A percentile compares a stretch with the other conserved stretches of the same genome.
Evolutionary conservation across 2,329 filamentous ascomycete genomes (phyloP).

Genomic region (Stachybotrys echinatus): DNA sequence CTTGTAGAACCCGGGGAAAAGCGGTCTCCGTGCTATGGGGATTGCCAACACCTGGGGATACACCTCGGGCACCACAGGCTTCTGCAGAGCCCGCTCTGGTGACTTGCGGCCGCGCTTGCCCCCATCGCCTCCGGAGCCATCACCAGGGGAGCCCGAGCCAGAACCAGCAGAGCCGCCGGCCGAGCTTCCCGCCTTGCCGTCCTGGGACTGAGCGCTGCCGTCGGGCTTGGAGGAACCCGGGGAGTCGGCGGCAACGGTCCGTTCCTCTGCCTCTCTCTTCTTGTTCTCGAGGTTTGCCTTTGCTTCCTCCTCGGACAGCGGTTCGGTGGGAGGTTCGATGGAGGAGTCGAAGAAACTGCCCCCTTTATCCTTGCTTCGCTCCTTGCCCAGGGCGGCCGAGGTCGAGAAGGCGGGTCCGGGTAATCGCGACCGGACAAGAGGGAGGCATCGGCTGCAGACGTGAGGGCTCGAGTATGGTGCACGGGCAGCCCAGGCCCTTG

Average conservation of each 20-base stretch:
- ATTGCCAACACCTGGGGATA: constrained; percentile 98
- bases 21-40: constrained; percentile 84
- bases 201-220: constrained; percentile 29
- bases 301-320: constrained; percentile 47
- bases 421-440: constrained; percentile 19
- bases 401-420: constrained; percentile 30
- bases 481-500: constrained; percentile 18
- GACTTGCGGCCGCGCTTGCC: constrained; percentile 69
- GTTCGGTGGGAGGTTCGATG: constrained; percentile 34
- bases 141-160: constrained; percentile 42
- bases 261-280: constrained; percentile 35
- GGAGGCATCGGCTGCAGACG: constrained; percentile 25
- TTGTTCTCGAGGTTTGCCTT: constrained; percentile 45
- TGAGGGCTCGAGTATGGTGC: constrained; percentile 20
- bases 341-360: constrained; percentile 46
- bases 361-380: constrained; percentile 33
- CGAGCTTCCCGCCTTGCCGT: constrained; percentile 52
- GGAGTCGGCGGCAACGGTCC: constrained; percentile 40
- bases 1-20: constrained; percentile 98
- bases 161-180: constrained; percentile 45
- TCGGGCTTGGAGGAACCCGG: constrained; percentile 40
- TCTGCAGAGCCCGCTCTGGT: constrained; percentile 71
- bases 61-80: constrained; percentile 85
- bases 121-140: constrained; percentile 53
- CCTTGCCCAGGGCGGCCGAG: constrained; percentile 24